A percentile compares a stretch with the other conserved stretches of the same genome.
phyloP scores from a whole-genome alignment of 768 basidiomycete species.

The Postia placenta region DNA sequence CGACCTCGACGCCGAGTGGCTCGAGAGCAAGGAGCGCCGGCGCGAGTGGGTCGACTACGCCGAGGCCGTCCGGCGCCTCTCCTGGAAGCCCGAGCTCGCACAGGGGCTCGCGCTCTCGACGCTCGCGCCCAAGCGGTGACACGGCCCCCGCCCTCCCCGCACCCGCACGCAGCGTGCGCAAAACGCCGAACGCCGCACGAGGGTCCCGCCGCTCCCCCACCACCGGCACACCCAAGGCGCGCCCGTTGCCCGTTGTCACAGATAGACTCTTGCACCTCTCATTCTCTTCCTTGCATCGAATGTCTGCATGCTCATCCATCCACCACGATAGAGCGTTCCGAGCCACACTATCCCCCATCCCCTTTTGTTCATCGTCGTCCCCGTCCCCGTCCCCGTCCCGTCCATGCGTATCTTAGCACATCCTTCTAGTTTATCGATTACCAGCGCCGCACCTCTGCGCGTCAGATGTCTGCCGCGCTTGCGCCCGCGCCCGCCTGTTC shows the following conservation, averaged over 20 bases:
- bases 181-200: not conserved
- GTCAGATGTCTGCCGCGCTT: not conserved
- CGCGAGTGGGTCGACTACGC: slow-evolving; percentile 88
- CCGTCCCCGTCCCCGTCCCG: too few relatives aligned
- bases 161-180: not conserved
- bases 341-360: not conserved
- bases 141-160: not conserved
- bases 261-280: slow-evolving; percentile 9
- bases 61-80: slow-evolving; percentile 66
- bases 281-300: slow-evolving; percentile 3
- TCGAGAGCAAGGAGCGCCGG: slow-evolving; percentile 71
- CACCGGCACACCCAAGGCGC: not conserved
- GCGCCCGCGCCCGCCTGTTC: not conserved
- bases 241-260: not conserved
- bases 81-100: slow-evolving; percentile 83
- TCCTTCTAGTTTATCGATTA: slow-evolving; percentile 2
- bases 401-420: slow-evolving; percentile 10
- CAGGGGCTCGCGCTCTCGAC: slow-evolving; percentile 71
- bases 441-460: not conserved
- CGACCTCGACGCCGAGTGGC: slow-evolving; percentile 72
- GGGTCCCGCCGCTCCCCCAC: not conserved
- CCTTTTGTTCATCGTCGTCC: not conserved
- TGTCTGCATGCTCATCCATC: not conserved
- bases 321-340: not conserved
- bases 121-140: slow-evolving; percentile 51